These are phyloP conservation scores for Plectranthus barbatus DNA, from an alignment of 257 asterid species.

Conservation along the genomic window DNA sequence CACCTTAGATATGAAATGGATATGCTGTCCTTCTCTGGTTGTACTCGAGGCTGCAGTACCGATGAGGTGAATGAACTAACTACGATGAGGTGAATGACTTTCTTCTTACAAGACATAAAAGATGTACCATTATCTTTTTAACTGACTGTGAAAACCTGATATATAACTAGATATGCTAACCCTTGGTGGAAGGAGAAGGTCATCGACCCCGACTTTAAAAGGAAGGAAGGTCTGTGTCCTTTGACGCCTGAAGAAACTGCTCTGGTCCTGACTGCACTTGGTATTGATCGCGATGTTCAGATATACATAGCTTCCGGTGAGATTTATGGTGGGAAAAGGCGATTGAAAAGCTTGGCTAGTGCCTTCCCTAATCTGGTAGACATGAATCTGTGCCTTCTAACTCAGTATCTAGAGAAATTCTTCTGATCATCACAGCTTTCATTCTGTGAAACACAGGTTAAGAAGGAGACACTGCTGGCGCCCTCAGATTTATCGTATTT, in stretches of 20 bases:
- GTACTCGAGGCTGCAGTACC: constrained; percentile 40
- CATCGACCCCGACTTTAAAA: constrained; percentile 36
- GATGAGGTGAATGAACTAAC: constrained; percentile 38
- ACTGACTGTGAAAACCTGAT: constrained; percentile 5
- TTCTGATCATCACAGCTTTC: not conserved
- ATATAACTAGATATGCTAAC: constrained; percentile 30
- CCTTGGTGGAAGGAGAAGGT: constrained; percentile 51
- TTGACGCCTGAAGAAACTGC: constrained; percentile 52
- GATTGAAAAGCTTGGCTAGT: constrained; percentile 30
- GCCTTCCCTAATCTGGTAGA: constrained; percentile 39
- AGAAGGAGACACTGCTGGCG: constrained; percentile 37
- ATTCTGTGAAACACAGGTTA: constrained; percentile 28
- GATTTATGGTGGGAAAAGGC: constrained; percentile 36
- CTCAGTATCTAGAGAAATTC: too few species aligned
- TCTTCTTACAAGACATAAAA: not conserved
- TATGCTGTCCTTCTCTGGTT: constrained; percentile 51
- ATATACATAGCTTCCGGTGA: constrained; percentile 51
- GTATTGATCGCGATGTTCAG: constrained; percentile 34
- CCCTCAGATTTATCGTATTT: constrained; percentile 30
- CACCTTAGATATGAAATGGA: constrained; percentile 61
- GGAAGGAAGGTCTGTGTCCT: constrained; percentile 52
- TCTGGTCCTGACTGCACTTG: constrained; percentile 36
- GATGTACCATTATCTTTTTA: not conserved
- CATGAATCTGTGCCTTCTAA: not conserved
- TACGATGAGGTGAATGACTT: constrained; percentile 32